Evolutionary conservation across 2,329 filamentous ascomycete genomes (phyloP).

Genomic region (Exophiala bonariae): DNA sequence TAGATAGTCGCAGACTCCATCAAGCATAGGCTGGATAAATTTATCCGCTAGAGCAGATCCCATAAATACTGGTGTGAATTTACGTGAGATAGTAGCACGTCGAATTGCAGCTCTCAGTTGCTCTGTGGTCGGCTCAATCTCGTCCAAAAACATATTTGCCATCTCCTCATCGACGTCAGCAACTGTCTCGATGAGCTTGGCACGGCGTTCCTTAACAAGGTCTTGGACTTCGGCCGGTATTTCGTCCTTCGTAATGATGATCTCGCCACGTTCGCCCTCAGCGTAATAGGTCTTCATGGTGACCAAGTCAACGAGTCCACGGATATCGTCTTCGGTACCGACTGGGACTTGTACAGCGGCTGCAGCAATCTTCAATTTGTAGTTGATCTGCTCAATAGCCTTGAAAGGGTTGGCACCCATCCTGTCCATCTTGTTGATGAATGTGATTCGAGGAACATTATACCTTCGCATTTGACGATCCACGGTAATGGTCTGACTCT

Average conservation of each 20-base stretch:
- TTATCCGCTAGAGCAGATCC: constrained; percentile 94
- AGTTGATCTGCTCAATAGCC: constrained; percentile 95
- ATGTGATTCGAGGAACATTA: constrained; percentile 91
- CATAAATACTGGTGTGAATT: constrained; percentile 96
- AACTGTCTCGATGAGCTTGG: constrained; percentile 86
- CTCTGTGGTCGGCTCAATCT: constrained; percentile 71
- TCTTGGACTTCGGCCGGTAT: constrained; percentile 77
- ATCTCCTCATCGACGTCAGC: constrained; percentile 98
- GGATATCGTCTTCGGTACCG: constrained; percentile 84
- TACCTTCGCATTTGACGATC: constrained; percentile 99
- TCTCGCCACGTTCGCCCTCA: constrained; percentile 76
- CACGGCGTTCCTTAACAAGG: constrained; percentile 78
- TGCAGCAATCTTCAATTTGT: constrained; percentile 88
- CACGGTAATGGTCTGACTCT: constrained; percentile 97
- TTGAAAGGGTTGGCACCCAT: constrained; percentile 99
- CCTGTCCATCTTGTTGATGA: constrained; percentile 99
- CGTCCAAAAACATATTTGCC: constrained; percentile 89
- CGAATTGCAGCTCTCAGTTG: constrained; percentile 94
- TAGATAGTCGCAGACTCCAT: constrained; percentile 93
- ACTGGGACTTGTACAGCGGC: constrained; percentile 95
- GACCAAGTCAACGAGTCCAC: constrained; percentile 89
- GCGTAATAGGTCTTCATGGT: constrained; percentile 93
- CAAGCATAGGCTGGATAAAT: constrained; percentile 92
- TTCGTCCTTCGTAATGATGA: constrained; percentile 72
- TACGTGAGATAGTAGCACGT: constrained; percentile 80